phyloP scores from a whole-genome alignment of 2,329 filamentous ascomycete genomes.

The Leptodontidium sp. region DNA sequence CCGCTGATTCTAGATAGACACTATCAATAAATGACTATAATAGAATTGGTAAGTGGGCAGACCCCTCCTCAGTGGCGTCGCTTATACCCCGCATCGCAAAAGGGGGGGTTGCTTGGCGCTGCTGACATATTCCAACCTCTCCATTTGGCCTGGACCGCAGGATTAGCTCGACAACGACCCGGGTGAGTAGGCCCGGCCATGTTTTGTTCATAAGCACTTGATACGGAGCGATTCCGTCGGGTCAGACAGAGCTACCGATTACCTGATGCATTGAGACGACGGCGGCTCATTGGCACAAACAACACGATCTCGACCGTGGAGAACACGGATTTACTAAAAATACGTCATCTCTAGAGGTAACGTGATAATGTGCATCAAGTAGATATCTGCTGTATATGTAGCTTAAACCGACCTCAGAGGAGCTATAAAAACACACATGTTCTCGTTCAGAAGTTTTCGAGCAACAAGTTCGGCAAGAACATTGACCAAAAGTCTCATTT shows the following conservation, averaged over 20 bases:
- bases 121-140: constrained; percentile 2
- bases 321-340: neutral
- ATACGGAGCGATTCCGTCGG: neutral
- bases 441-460: constrained; percentile 4
- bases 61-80: neutral
- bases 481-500: constrained; percentile 1
- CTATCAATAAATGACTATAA: too few species aligned
- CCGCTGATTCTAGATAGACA: too few species aligned
- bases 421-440: constrained; percentile 20
- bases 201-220: neutral
- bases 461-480: neutral
- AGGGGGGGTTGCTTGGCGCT: neutral
- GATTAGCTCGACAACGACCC: neutral
- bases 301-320: neutral
- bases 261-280: neutral
- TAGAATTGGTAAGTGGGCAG: neutral
- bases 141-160: neutral
- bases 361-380: neutral
- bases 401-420: neutral
- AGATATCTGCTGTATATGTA: neutral
- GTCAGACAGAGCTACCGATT: neutral
- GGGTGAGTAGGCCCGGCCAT: neutral
- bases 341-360: constrained; percentile 5
- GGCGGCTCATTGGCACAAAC: neutral
- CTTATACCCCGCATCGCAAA: constrained; percentile 12